Conservation (phyloP, 352 stramenopile genomes). For the Sclerospora graminicola region DNA sequence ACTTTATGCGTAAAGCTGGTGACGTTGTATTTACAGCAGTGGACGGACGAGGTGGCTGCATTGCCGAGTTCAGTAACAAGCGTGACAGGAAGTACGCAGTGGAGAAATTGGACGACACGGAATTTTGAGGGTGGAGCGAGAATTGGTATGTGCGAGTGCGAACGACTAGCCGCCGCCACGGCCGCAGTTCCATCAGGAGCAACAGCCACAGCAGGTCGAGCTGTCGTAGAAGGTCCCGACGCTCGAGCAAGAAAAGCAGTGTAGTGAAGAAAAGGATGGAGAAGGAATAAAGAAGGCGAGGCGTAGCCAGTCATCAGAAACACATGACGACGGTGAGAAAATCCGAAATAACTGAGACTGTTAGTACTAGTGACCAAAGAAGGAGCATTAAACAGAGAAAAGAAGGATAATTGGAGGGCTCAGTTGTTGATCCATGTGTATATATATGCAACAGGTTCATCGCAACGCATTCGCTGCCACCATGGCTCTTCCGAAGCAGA, state of each 20-base stretch:
- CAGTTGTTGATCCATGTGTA: neutral
- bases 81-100: constrained; percentile 64
- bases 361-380: constrained; percentile 11
- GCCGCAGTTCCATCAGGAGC: constrained; percentile 32
- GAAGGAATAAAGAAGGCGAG: too few species aligned
- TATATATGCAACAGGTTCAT: constrained; percentile 39
- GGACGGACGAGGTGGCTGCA: constrained; percentile 44
- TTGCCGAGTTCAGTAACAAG: constrained; percentile 59
- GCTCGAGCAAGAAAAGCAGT: constrained; percentile 28
- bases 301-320: too few species aligned
- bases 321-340: constrained; percentile 19
- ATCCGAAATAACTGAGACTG: neutral
- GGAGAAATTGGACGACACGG: too few species aligned
- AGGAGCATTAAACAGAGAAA: too few species aligned
- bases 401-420: neutral
- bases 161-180: constrained; percentile 5
- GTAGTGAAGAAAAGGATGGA: too few species aligned
- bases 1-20: constrained; percentile 49
- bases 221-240: constrained; percentile 28
- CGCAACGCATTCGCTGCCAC: constrained; percentile 62
- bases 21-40: constrained; percentile 66
- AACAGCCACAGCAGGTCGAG: constrained; percentile 27
- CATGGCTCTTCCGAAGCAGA: constrained; percentile 64
- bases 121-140: constrained; percentile 43
- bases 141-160: constrained; percentile 43